Base-by-base conservation (phyloP, 345 rosid species). In the Syzygium jambos region DNA sequence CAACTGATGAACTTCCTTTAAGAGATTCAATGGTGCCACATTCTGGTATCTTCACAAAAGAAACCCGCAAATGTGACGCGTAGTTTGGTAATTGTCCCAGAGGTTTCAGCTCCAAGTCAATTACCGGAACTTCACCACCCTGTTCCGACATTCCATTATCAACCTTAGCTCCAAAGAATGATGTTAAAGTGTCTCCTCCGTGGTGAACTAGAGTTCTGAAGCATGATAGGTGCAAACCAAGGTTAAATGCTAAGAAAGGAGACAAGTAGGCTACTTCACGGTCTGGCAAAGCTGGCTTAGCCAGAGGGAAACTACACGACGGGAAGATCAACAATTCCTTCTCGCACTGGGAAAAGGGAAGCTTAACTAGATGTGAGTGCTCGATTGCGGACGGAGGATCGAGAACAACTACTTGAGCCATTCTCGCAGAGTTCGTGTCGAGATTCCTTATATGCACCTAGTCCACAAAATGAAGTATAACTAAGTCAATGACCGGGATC, bases 61-160 rank as follows among this genome's bases (percentile, higher is more conserved):
- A 95, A 93, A 92, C 93, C 90, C 98, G 92, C 90, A 96, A 89
- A 88, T 96, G 98, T 10, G 98, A 95, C n/a, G 99, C 99, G 91
- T 93, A 95, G 30, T 90, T 93, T 30, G 98, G 98, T 52, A 89
- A 88, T 59, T 85, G 87, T 30, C 85, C 86, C 83, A 92, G 84
- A 85, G 96, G 94, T 90, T 95, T 92, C 90, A 98, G 88, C 82
- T 88, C 93, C 89, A 98, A 87, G 86, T 88, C 92, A 87, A 98
- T 90, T 52, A 84, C 85, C 3, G 91, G 89, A 61, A 82, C 89
- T 84, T 89, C 93, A 34, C 51, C 86, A 52, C 80, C 88, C 87
- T 91, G 87, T 52, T 86, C 87, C 56, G 46, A 52, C n/a, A 85
- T 89, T 87, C 89, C 91, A 57, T 90, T 92, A 27, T 92, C 94